These are phyloP conservation scores for Perkinsus olseni DNA, from an alignment of 169 alveolate genomes.

Conservation along the genomic window DNA sequence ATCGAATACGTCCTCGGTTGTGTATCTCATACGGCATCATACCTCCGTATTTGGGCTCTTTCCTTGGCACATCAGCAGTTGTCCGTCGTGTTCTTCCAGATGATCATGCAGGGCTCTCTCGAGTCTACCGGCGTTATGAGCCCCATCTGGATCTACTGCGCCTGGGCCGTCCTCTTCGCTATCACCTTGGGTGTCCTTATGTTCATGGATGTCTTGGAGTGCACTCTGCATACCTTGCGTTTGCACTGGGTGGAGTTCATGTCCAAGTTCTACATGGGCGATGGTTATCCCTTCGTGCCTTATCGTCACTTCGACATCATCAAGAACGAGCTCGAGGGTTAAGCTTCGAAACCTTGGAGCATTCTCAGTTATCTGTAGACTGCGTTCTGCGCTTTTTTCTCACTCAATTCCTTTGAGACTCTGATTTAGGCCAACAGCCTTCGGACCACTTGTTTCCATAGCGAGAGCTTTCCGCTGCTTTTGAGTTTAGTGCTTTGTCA, in stretches of 20 bases:
- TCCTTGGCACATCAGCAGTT: constrained; percentile 98
- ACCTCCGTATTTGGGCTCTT: constrained; percentile 97
- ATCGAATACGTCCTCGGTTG: constrained; percentile 95
- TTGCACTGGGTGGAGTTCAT: constrained; percentile 99
- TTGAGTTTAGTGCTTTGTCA: too few species aligned
- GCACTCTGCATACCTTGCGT: constrained; percentile 97
- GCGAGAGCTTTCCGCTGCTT: too few species aligned
- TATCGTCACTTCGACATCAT: constrained; percentile 30
- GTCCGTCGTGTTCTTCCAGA: not conserved
- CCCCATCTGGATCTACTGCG: not conserved
- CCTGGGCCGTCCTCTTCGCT: constrained; percentile 63
- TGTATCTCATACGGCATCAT: constrained; percentile 99
- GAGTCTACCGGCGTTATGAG: not conserved
- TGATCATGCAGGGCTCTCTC: not conserved
- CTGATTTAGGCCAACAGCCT: not conserved
- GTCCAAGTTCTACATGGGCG: constrained; percentile 97
- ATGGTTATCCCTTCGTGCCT: constrained; percentile 88
- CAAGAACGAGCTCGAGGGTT: not conserved
- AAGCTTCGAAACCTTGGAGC: not conserved
- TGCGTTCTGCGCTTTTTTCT: not conserved
- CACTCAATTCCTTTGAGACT: not conserved
- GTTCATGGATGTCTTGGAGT: constrained; percentile 97
- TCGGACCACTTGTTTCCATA: too few species aligned
- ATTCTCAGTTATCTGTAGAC: not conserved
- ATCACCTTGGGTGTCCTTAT: constrained; percentile 91